A percentile compares a stretch with the other conserved stretches of the same genome.
Evolutionary conservation across 768 basidiomycete genomes (phyloP).

Genomic region (Pleurotus tuoliensis): DNA sequence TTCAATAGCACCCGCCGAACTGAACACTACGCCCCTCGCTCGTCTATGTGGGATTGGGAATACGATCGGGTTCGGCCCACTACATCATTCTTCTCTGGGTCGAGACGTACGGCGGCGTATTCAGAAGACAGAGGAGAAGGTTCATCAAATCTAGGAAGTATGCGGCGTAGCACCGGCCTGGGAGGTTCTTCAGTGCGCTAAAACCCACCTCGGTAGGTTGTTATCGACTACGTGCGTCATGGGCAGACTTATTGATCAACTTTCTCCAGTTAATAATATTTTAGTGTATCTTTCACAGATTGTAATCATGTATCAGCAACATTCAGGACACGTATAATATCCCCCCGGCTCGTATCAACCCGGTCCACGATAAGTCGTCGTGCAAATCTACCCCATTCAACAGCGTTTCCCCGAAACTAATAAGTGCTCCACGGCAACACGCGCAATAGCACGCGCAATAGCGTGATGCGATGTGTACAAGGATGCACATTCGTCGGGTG

Average conservation of each 20-base stretch:
- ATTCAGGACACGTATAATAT: not conserved
- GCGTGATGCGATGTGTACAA: not conserved
- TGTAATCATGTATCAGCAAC: no score
- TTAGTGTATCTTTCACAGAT: no score
- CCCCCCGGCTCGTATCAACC: not conserved
- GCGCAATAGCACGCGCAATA: not conserved
- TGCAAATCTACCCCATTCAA: no score
- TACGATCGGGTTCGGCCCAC: conserved; percentile 28
- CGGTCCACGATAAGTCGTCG: not conserved
- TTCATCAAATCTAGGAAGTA: conserved; percentile 61
- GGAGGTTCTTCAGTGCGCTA: conserved; percentile 63
- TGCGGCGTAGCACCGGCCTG: conserved; percentile 76
- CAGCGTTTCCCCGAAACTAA: not conserved
- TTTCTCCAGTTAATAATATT: no score
- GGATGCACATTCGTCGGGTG: not conserved
- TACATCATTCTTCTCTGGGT: conserved; percentile 23
- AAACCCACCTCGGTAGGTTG: no score
- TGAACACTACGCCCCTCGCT: conserved; percentile 23
- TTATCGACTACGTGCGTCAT: no score
- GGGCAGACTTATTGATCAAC: no score
- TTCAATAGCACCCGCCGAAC: conserved; percentile 33
- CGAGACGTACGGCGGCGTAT: conserved; percentile 21
- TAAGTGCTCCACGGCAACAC: not conserved
- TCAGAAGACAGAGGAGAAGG: conserved; percentile 64
- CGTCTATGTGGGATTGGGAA: conserved; percentile 58